phyloP scores from a whole-genome alignment of 805 yeast genomes.

The Saccharomyces cerevisiae region DNA sequence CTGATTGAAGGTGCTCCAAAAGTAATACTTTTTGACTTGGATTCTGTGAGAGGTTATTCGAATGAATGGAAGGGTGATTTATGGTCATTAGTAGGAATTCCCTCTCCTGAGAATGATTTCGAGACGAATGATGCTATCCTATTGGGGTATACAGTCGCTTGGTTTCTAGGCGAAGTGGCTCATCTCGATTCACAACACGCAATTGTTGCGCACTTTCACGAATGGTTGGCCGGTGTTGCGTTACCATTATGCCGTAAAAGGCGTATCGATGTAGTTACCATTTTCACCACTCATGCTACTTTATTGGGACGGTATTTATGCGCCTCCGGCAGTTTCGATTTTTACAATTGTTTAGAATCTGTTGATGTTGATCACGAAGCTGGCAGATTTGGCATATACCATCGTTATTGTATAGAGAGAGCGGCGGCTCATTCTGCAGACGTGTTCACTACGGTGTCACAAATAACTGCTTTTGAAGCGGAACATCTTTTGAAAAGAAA shows the following conservation, averaged over 20 bases:
- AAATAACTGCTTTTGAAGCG: slow-evolving; percentile 92
- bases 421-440: slow-evolving; percentile 94
- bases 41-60: slow-evolving; percentile 58
- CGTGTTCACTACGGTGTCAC: slow-evolving; percentile 94
- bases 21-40: slow-evolving; percentile 78
- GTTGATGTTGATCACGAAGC: slow-evolving; percentile 98
- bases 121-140: slow-evolving; percentile 91
- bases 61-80: slow-evolving; percentile 93
- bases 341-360: slow-evolving; percentile 78
- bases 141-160: slow-evolving; percentile 87
- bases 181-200: slow-evolving; percentile 78
- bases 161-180: slow-evolving; percentile 95
- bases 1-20: slow-evolving; percentile 95
- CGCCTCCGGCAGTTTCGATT: slow-evolving; percentile 95
- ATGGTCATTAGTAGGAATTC: slow-evolving; percentile 88
- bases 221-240: slow-evolving; percentile 97
- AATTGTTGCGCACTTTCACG: slow-evolving; percentile 90
- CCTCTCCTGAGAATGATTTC: slow-evolving; percentile 79
- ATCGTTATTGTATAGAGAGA: slow-evolving; percentile 91
- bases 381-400: slow-evolving; percentile 95
- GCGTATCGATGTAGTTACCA: slow-evolving; percentile 85
- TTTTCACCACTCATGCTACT: slow-evolving; percentile 96
- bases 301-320: slow-evolving; percentile 88
- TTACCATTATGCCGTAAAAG: slow-evolving; percentile 87
- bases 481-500: slow-evolving; percentile 89